A percentile compares a stretch with the other conserved stretches of the same genome.
Evolutionary conservation across 1,284 basidiomycete genomes (phyloP).

Genomic region (Sporisorium sorghi): DNA sequence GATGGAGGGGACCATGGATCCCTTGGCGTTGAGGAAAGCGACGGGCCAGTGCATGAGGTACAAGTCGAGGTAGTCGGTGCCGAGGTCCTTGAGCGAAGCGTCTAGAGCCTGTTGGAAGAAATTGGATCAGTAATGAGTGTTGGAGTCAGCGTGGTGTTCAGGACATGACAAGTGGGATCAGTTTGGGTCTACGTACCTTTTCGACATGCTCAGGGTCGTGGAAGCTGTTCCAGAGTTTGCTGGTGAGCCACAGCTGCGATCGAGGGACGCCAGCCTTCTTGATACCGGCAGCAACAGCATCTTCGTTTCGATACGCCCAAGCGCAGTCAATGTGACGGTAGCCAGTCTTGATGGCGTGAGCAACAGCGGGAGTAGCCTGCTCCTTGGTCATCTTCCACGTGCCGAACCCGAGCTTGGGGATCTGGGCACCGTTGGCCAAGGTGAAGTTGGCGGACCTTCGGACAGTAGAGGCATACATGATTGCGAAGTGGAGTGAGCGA

Average conservation of each 20-base stretch:
- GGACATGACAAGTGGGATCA: no score
- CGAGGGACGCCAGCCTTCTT: conserved; percentile 78
- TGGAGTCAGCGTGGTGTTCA: no score
- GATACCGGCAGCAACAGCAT: conserved; percentile 84
- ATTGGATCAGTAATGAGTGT: no score
- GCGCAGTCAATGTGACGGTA: conserved; percentile 62
- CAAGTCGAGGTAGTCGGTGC: conserved; percentile 81
- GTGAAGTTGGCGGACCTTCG: conserved; percentile 56
- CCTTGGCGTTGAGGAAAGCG: conserved; percentile 61
- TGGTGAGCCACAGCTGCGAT: conserved; percentile 84
- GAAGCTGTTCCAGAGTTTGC: conserved; percentile 82
- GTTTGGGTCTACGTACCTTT: no score
- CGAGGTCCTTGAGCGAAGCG: conserved; percentile 79
- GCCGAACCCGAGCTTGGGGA: conserved; percentile 62
- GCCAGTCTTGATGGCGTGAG: conserved; percentile 61
- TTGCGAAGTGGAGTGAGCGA: conserved; percentile 3
- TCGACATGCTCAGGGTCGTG: conserved; percentile 72
- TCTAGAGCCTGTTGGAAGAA: no score
- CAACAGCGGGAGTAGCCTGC: conserved; percentile 73
- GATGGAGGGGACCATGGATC: conserved; percentile 52
- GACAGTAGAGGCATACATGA: conserved; percentile 55
- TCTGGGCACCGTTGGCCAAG: conserved; percentile 60
- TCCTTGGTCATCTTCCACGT: conserved; percentile 63
- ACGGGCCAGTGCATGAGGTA: conserved; percentile 82
- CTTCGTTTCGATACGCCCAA: conserved; percentile 76